These are phyloP conservation scores for Paxillus ammoniavirescens DNA, from an alignment of 768 basidiomycete genomes.

Conservation along the genomic window DNA sequence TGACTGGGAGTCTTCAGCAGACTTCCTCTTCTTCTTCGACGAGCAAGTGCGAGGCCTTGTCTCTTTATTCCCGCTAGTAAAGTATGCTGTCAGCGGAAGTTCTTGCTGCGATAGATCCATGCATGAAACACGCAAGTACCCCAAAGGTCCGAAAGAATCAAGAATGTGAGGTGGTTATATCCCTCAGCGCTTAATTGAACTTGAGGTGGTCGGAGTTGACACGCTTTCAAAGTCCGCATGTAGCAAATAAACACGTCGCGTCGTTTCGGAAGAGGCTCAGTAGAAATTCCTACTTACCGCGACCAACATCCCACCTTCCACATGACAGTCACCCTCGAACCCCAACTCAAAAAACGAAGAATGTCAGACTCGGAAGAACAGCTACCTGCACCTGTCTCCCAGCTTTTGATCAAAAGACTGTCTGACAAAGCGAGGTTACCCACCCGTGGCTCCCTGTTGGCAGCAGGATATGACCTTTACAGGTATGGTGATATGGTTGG, in stretches of 20 bases:
- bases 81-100: slow-evolving; percentile 31
- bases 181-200: too few species aligned
- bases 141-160: too few species aligned
- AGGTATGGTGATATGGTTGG: slow-evolving; percentile 45
- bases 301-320: background rate
- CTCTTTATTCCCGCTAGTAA: slow-evolving; percentile 16
- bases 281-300: background rate
- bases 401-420: slow-evolving; percentile 80
- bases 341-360: slow-evolving; percentile 58
- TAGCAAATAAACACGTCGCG: slow-evolving; percentile 19
- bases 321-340: slow-evolving; percentile 27
- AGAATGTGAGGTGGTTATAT: too few species aligned
- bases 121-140: background rate
- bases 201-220: slow-evolving; percentile 35
- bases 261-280: slow-evolving; percentile 3
- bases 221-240: slow-evolving; percentile 35
- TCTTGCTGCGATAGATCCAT: slow-evolving; percentile 35
- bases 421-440: slow-evolving; percentile 82
- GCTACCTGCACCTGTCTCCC: slow-evolving; percentile 37
- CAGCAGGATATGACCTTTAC: slow-evolving; percentile 96
- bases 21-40: slow-evolving; percentile 9
- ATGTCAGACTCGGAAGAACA: slow-evolving; percentile 42
- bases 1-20: slow-evolving; percentile 1
- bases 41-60: background rate
- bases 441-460: slow-evolving; percentile 78